Evolutionary conservation across 2,329 filamentous ascomycete genomes (phyloP).

Genomic region (Cryphonectria parasitica): DNA sequence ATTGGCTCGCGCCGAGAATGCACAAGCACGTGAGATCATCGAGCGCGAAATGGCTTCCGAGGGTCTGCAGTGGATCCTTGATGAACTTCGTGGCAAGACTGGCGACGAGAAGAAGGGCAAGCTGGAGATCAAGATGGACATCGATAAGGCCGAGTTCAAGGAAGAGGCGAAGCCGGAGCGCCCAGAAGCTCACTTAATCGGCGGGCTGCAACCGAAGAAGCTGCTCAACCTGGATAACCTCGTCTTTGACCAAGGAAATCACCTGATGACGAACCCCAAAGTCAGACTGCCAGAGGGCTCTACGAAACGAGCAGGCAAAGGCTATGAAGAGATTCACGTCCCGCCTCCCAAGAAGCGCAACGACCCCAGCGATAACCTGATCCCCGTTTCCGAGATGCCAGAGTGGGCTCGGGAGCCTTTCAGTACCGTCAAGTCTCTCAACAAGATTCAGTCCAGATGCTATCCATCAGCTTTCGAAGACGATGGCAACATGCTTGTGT

Average conservation of each 20-base stretch:
- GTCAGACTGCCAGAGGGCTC: slow-evolving; percentile 93
- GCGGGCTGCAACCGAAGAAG: slow-evolving; percentile 83
- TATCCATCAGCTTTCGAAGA: slow-evolving; percentile 89
- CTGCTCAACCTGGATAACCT: slow-evolving; percentile 94
- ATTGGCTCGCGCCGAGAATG: slow-evolving; percentile 80
- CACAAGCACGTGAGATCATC: slow-evolving; percentile 73
- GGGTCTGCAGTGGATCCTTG: slow-evolving; percentile 82
- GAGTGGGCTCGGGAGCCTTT: slow-evolving; percentile 91
- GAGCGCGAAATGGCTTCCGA: slow-evolving; percentile 92
- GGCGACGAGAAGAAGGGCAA: slow-evolving; percentile 65
- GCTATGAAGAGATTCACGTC: slow-evolving; percentile 98
- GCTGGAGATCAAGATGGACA: slow-evolving; percentile 94
- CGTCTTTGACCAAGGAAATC: slow-evolving; percentile 96
- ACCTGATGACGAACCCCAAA: slow-evolving; percentile 98
- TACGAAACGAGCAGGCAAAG: slow-evolving; percentile 94
- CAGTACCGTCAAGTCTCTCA: slow-evolving; percentile 82
- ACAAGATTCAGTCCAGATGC: slow-evolving; percentile 94
- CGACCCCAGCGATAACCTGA: slow-evolving; percentile 77
- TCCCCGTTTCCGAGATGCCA: slow-evolving; percentile 85
- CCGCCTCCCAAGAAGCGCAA: slow-evolving; percentile 87
- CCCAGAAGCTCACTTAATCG: slow-evolving; percentile 70
- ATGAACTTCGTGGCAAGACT: slow-evolving; percentile 81
- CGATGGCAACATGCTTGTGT: slow-evolving; percentile 97
- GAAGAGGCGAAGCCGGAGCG: slow-evolving; percentile 57
- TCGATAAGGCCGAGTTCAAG: slow-evolving; percentile 69